phyloP scores from a whole-genome alignment of 192 early-diverging fungal species.

The Rhizophagus prolifer region DNA sequence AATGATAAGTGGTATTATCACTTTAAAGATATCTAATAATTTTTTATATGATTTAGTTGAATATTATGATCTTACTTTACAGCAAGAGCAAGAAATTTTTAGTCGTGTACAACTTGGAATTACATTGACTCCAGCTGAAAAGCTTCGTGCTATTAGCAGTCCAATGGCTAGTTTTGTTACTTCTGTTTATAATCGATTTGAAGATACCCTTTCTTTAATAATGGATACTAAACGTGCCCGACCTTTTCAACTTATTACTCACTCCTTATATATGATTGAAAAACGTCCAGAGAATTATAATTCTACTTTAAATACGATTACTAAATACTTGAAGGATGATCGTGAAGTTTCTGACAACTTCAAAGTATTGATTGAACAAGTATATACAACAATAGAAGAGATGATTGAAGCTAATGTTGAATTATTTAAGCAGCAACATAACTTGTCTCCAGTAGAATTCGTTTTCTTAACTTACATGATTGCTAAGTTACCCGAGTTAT shows the following conservation, averaged over 20 bases:
- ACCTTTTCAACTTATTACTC: slow-evolving; percentile 25
- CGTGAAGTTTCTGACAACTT: slow-evolving; percentile 14
- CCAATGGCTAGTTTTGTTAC: slow-evolving; percentile 26
- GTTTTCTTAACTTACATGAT: slow-evolving; percentile 25
- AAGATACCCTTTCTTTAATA: not conserved
- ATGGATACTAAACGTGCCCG: slow-evolving; percentile 24
- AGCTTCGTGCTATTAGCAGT: slow-evolving; percentile 29
- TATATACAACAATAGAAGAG: slow-evolving; percentile 8
- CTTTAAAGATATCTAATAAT: not conserved
- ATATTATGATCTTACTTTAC: slow-evolving; percentile 33
- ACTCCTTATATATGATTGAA: slow-evolving; percentile 28
- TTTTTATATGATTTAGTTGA: slow-evolving; percentile 23
- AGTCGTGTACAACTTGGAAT: slow-evolving; percentile 33
- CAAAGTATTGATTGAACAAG: not conserved
- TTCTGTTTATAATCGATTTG: too few relatives aligned
- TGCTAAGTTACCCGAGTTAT: slow-evolving; percentile 4
- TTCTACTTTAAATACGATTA: slow-evolving; percentile 4
- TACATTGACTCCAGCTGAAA: slow-evolving; percentile 30
- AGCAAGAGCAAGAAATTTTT: slow-evolving; percentile 36
- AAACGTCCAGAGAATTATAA: slow-evolving; percentile 8
- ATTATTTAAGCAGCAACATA: slow-evolving; percentile 16
- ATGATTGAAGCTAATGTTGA: slow-evolving; percentile 24
- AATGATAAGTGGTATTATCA: too few relatives aligned
- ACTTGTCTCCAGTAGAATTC: slow-evolving; percentile 22
- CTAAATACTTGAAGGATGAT: slow-evolving; percentile 21